phyloP scores from a whole-genome alignment of 1,284 basidiomycete species.

The Leucoagaricus sp. region DNA sequence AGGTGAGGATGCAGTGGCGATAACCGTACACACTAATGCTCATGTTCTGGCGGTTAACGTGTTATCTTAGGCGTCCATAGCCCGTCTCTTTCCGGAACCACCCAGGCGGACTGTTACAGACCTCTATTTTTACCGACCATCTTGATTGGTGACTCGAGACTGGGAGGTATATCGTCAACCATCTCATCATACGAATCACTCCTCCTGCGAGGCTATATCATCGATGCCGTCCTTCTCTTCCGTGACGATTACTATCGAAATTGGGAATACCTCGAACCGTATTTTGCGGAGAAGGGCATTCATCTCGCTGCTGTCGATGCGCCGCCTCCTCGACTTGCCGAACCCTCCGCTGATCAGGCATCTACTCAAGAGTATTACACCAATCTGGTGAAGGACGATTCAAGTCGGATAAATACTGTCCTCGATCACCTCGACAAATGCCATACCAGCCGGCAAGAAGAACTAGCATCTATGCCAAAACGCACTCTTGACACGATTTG shows the following conservation, averaged over 20 bases:
- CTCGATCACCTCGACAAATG: slow-evolving; percentile 63
- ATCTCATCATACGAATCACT: slow-evolving; percentile 94
- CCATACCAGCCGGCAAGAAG: slow-evolving; percentile 65
- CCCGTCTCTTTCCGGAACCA: slow-evolving; percentile 84
- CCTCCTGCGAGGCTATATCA: slow-evolving; percentile 84
- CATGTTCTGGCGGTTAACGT: background rate
- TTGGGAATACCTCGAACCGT: slow-evolving; percentile 78
- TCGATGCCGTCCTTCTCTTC: slow-evolving; percentile 89
- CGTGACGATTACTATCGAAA: slow-evolving; percentile 88
- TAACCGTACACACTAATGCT: background rate
- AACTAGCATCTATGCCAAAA: slow-evolving; percentile 77
- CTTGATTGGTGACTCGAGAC: slow-evolving; percentile 84
- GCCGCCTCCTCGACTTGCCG: slow-evolving; percentile 58
- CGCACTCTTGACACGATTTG: slow-evolving; percentile 82
- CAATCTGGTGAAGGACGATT: slow-evolving; percentile 37
- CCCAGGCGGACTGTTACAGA: slow-evolving; percentile 85
- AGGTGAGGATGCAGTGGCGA: slow-evolving; percentile 51
- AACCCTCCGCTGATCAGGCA: slow-evolving; percentile 50
- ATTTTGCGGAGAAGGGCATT: slow-evolving; percentile 76
- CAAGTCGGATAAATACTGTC: slow-evolving; percentile 48
- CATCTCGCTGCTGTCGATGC: slow-evolving; percentile 57
- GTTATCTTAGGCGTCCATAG: slow-evolving; percentile 81
- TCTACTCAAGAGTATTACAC: slow-evolving; percentile 76
- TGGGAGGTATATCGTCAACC: slow-evolving; percentile 96
- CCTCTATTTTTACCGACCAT: slow-evolving; percentile 87